phyloP scores from a whole-genome alignment of 192 early-diverging fungal genomes.

The Coemansia furcata region DNA sequence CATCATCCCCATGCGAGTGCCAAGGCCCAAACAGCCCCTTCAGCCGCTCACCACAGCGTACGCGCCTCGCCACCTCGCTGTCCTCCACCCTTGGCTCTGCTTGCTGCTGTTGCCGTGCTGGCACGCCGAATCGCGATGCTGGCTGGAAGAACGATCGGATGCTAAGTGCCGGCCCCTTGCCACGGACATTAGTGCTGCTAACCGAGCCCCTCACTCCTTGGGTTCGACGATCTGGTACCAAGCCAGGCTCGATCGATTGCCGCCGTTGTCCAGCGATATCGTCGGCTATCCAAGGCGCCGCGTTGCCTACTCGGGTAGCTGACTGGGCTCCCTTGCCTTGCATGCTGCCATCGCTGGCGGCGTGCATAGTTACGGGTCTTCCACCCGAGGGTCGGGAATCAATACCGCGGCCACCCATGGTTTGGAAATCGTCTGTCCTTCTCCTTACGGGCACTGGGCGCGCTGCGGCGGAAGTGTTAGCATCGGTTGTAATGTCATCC shows the following conservation, averaged over 20 bases:
- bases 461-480: background rate
- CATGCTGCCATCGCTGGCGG: background rate
- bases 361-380: background rate
- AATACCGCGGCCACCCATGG: background rate
- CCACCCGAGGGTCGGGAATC: background rate
- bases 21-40: constrained; percentile 45
- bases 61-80: constrained; percentile 29
- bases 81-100: constrained; percentile 8
- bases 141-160: constrained; percentile 39
- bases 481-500: background rate
- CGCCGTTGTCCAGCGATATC: background rate
- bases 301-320: background rate
- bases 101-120: background rate
- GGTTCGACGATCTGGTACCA: background rate
- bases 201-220: constrained; percentile 12
- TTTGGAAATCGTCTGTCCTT: background rate
- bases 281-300: background rate
- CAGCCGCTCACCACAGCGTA: constrained; percentile 36
- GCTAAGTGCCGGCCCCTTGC: constrained; percentile 16
- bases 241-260: background rate
- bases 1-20: constrained; percentile 8
- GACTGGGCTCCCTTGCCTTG: background rate
- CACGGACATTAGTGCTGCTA: constrained; percentile 12
- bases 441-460: background rate
- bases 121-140: constrained; percentile 5